Percentiles rank a stretch among this genome's conserved stretches.
Evolutionary conservation across 2,329 filamentous ascomycete genomes (phyloP).

Genomic region (Aspergillus floridensis): DNA sequence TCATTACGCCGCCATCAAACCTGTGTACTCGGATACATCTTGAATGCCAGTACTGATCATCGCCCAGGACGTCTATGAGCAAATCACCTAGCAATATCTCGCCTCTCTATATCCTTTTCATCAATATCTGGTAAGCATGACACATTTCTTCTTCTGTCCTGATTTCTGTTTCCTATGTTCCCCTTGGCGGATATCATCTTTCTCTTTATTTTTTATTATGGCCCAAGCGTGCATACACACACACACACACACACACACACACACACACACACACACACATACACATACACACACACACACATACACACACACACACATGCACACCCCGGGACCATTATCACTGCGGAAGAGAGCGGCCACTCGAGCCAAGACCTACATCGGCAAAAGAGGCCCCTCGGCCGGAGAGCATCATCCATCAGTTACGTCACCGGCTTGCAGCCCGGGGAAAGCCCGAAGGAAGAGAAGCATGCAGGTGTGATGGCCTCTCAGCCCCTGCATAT

Average conservation of each 20-base stretch:
- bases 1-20: background rate
- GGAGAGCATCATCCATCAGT: background rate
- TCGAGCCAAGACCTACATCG: background rate
- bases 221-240: background rate
- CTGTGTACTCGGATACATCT: background rate
- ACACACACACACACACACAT: background rate
- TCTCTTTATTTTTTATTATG: background rate
- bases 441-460: background rate
- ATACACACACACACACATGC: background rate
- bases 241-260: background rate
- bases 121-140: constrained; percentile 1
- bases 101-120: background rate
- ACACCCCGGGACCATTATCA: background rate
- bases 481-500: constrained; percentile 7
- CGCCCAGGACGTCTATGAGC: background rate
- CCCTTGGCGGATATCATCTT: background rate
- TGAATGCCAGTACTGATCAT: background rate
- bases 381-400: background rate
- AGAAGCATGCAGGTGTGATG: background rate
- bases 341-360: background rate
- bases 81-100: background rate
- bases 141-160: background rate
- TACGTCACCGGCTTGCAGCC: background rate
- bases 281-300: too few relatives aligned
- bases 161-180: background rate